Evolutionary conservation across 1,284 basidiomycete genomes (phyloP).

Genomic region (Filobasidium uniguttulatum): DNA sequence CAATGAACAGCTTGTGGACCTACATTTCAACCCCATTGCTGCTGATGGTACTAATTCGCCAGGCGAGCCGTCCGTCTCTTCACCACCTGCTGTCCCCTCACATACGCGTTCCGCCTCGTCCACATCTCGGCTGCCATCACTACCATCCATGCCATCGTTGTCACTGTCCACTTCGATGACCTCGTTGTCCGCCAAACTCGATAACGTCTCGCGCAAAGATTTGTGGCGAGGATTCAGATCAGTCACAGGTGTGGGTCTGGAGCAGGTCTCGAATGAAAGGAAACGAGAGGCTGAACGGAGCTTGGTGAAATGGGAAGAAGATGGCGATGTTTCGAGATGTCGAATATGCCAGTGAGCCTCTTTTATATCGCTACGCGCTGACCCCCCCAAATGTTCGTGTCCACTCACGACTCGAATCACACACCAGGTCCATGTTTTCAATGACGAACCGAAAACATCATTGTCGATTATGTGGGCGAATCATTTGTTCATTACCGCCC

Average conservation of each 20-base stretch:
- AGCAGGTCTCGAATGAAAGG: constrained; percentile 35
- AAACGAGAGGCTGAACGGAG: constrained; percentile 53
- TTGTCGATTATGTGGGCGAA: constrained; percentile 82
- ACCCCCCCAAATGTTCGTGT: too few relatives aligned
- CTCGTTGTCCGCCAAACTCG: constrained; percentile 16
- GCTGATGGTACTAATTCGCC: constrained; percentile 13
- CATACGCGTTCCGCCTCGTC: too few relatives aligned
- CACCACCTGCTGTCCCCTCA: constrained; percentile 19
- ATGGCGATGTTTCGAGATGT: constrained; percentile 21
- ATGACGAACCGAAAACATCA: constrained; percentile 91
- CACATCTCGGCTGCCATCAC: not conserved
- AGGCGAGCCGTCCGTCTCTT: not conserved
- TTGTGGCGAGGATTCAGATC: constrained; percentile 42
- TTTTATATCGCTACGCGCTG: too few relatives aligned
- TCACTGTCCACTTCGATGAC: constrained; percentile 14
- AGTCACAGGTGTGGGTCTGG: constrained; percentile 49
- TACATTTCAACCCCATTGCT: constrained; percentile 55
- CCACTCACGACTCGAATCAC: too few relatives aligned
- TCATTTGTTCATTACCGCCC: constrained; percentile 79
- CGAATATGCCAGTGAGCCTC: constrained; percentile 54
- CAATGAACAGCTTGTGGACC: constrained; percentile 53
- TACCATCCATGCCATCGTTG: constrained; percentile 14
- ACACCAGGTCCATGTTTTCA: constrained; percentile 67
- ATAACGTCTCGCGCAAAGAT: constrained; percentile 31
- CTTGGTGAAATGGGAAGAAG: constrained; percentile 70